A percentile compares a stretch with the other conserved stretches of the same genome.
Evolutionary conservation across 768 basidiomycete species (phyloP).

Genomic region (Lactarius trivialis): DNA sequence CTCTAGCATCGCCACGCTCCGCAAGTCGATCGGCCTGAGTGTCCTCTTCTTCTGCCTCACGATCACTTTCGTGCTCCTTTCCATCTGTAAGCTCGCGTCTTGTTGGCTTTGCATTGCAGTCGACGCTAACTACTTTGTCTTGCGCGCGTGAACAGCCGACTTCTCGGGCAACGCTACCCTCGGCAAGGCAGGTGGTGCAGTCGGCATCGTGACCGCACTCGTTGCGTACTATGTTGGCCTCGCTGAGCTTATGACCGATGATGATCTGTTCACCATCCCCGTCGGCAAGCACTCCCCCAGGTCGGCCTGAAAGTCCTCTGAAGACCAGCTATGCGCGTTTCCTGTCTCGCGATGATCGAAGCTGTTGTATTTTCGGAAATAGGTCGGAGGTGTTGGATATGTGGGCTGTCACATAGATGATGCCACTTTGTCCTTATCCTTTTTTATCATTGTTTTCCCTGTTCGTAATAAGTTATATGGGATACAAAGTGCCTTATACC

Average conservation of each 20-base stretch:
- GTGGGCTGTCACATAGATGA: background rate
- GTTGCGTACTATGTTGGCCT: slow-evolving; percentile 45
- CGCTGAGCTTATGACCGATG: slow-evolving; percentile 36
- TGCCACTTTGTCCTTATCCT: background rate
- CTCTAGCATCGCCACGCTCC: slow-evolving; percentile 41
- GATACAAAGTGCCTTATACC: background rate
- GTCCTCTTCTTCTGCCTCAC: slow-evolving; percentile 48
- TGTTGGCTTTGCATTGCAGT: background rate
- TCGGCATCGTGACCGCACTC: slow-evolving; percentile 41
- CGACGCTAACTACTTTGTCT: background rate
- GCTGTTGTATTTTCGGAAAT: background rate
- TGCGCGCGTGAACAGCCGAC: background rate
- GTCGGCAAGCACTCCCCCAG: slow-evolving; percentile 27
- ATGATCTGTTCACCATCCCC: slow-evolving; percentile 37
- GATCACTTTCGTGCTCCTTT: slow-evolving; percentile 47
- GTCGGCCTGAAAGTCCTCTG: background rate
- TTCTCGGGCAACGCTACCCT: slow-evolving; percentile 18
- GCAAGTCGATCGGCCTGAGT: slow-evolving; percentile 44
- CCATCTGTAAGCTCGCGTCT: slow-evolving; percentile 32
- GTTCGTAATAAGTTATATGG: background rate
- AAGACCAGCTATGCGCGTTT: too few species aligned
- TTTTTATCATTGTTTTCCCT: background rate
- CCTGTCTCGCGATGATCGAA: background rate
- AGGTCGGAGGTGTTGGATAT: background rate
- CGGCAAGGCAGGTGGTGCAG: slow-evolving; percentile 37